Conservation (phyloP, 192 early-diverging fungal genomes). For the Podila horticola region DNA sequence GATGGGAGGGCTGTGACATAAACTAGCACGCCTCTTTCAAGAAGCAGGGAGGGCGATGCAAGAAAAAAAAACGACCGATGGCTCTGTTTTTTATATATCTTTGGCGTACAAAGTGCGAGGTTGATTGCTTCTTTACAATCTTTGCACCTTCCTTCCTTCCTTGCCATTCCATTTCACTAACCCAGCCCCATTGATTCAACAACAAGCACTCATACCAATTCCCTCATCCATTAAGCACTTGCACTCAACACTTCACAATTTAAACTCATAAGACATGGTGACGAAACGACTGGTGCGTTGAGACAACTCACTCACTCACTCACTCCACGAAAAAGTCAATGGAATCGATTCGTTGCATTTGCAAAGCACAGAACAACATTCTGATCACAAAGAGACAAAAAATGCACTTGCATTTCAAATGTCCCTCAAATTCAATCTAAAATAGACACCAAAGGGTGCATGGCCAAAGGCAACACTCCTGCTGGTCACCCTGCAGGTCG, state of each 20-base stretch:
- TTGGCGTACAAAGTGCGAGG: too few species aligned
- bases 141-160: not conserved
- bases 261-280: not conserved
- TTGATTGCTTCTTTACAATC: not conserved
- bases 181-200: not conserved
- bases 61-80: not conserved
- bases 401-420: not conserved
- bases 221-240: not conserved
- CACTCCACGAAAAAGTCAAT: too few species aligned
- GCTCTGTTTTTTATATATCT: too few species aligned
- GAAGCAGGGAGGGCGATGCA: not conserved
- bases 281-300: constrained; percentile 1
- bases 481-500: constrained; percentile 20
- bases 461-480: constrained; percentile 38
- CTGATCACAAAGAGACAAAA: not conserved
- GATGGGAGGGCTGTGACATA: not conserved
- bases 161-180: not conserved
- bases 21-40: not conserved
- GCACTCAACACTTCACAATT: not conserved
- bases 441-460: constrained; percentile 19
- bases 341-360: too few species aligned
- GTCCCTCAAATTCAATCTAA: not conserved
- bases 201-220: not conserved
- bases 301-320: not conserved
- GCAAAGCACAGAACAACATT: not conserved